phyloP scores from a whole-genome alignment of 805 yeast genomes.

The Saccharomycopsis synnaedendra region DNA sequence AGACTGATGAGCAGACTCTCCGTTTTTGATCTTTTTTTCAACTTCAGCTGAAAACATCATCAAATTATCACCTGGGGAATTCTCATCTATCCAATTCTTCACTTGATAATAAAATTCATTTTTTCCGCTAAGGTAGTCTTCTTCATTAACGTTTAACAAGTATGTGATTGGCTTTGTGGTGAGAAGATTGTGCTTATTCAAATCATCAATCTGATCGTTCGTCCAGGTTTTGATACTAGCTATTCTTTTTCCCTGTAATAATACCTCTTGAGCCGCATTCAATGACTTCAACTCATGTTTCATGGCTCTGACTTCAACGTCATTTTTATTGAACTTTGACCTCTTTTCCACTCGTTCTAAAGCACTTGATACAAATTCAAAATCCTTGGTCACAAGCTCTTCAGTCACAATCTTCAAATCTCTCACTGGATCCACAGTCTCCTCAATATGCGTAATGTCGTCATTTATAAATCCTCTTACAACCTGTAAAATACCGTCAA shows the following conservation, averaged over 20 bases:
- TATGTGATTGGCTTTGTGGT: slow-evolving; percentile 87
- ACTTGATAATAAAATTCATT: slow-evolving; percentile 44
- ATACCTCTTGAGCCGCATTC: slow-evolving; percentile 31
- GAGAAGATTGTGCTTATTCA: slow-evolving; percentile 61
- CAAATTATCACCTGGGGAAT: slow-evolving; percentile 57
- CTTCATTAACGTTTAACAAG: slow-evolving; percentile 60
- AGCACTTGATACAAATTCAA: slow-evolving; percentile 53
- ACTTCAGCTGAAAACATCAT: slow-evolving; percentile 56
- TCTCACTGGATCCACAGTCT: slow-evolving; percentile 60
- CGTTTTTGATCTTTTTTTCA: slow-evolving; percentile 29
- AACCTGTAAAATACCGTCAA: slow-evolving; percentile 73
- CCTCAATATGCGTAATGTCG: slow-evolving; percentile 67
- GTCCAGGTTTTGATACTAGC: slow-evolving; percentile 53
- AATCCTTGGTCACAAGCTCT: slow-evolving; percentile 67
- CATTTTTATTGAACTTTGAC: slow-evolving; percentile 29
- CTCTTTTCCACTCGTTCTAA: slow-evolving; percentile 40
- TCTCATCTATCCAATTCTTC: slow-evolving; percentile 51
- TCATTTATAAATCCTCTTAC: slow-evolving; percentile 68
- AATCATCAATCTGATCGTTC: slow-evolving; percentile 49
- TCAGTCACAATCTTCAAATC: slow-evolving; percentile 68
- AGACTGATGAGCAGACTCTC: slow-evolving; percentile 13
- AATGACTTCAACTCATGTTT: slow-evolving; percentile 28
- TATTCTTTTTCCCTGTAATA: slow-evolving; percentile 54
- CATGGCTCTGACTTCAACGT: slow-evolving; percentile 36
- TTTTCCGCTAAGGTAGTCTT: slow-evolving; percentile 45